These are phyloP conservation scores for Rhododendron simsii DNA, from an alignment of 148 eudicot genomes.

Conservation along the genomic window DNA sequence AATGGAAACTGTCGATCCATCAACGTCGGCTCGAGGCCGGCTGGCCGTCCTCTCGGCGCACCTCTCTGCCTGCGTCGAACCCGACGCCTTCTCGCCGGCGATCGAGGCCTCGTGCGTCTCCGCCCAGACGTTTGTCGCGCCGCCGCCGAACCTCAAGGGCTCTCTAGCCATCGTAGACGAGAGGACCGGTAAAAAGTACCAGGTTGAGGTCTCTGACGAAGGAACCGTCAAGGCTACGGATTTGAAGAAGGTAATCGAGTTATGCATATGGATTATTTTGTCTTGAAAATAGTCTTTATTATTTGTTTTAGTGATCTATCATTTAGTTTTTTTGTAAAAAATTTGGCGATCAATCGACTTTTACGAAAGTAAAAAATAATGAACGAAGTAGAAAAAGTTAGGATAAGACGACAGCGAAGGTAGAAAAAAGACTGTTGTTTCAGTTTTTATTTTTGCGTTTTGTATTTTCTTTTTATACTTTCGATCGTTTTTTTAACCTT, in stretches of 20 bases:
- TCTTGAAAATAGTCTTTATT: background rate
- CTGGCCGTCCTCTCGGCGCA: slow-evolving; percentile 88
- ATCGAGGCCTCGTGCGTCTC: slow-evolving; percentile 48
- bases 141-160: slow-evolving; percentile 74
- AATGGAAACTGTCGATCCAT: slow-evolving; percentile 40
- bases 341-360: background rate
- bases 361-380: background rate
- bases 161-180: slow-evolving; percentile 65
- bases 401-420: background rate
- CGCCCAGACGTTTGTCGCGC: slow-evolving; percentile 38
- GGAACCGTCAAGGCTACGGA: slow-evolving; percentile 85
- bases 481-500: too few species aligned
- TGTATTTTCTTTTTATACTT: too few species aligned
- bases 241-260: slow-evolving; percentile 64
- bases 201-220: slow-evolving; percentile 67
- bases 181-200: slow-evolving; percentile 73
- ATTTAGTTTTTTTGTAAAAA: background rate
- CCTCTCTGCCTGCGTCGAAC: slow-evolving; percentile 28
- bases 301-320: background rate
- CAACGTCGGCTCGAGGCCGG: slow-evolving; percentile 54
- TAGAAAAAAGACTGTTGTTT: too few species aligned
- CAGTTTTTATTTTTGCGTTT: too few species aligned
- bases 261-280: background rate
- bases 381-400: background rate
- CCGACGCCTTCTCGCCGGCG: slow-evolving; percentile 20